phyloP scores from a whole-genome alignment of 148 eudicot genomes.

The Pouteria glomerata region DNA sequence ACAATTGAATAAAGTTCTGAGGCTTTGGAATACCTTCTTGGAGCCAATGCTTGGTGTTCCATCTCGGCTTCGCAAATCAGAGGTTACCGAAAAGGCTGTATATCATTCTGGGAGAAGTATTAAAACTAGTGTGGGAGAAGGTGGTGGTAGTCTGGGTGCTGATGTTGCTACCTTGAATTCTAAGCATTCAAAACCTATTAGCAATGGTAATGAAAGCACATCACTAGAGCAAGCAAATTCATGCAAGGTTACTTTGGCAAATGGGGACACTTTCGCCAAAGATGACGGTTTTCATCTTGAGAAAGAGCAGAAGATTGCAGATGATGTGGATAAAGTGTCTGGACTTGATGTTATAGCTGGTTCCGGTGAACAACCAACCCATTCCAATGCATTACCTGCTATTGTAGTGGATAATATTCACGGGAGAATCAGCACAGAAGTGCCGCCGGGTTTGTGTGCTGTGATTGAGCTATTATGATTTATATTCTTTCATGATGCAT shows the following conservation, averaged over 20 bases:
- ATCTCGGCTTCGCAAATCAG: slow-evolving; percentile 31
- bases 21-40: slow-evolving; percentile 78
- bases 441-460: slow-evolving; percentile 23
- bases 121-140: slow-evolving; percentile 30
- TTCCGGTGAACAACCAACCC: slow-evolving; percentile 27
- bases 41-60: slow-evolving; percentile 74
- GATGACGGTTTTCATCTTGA: slow-evolving; percentile 31
- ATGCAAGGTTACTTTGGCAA: slow-evolving; percentile 24
- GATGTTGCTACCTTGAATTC: slow-evolving; percentile 32
- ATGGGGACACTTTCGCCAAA: slow-evolving; percentile 39
- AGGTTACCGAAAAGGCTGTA: slow-evolving; percentile 30
- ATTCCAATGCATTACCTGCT: slow-evolving; percentile 35
- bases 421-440: slow-evolving; percentile 30
- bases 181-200: slow-evolving; percentile 33
- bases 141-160: slow-evolving; percentile 26
- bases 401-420: slow-evolving; percentile 31
- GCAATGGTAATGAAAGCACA: slow-evolving; percentile 37
- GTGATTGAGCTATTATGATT: neutral
- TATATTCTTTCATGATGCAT: neutral
- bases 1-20: slow-evolving; percentile 73
- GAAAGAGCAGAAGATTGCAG: slow-evolving; percentile 26
- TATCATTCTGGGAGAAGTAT: slow-evolving; percentile 22
- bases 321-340: slow-evolving; percentile 26
- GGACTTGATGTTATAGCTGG: slow-evolving; percentile 1
- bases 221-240: slow-evolving; percentile 32